Evolutionary conservation across 257 asterid species (phyloP), one percentile per base, ranked within the genome.

Genomic region (Solanum sitiens): DNA sequence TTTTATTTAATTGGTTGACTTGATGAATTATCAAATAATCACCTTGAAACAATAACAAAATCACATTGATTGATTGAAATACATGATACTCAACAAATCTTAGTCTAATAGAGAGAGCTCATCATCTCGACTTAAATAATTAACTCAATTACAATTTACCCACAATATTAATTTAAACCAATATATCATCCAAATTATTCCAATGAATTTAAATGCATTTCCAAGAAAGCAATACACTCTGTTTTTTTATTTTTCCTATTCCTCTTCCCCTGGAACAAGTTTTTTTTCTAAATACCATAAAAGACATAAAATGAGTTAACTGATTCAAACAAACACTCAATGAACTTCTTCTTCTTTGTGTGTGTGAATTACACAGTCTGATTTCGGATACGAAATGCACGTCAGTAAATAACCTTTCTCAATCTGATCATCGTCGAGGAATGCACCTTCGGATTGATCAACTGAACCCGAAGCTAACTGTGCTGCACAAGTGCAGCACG

Each of bases 401-500:
- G 93, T 90, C 18, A 91, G 90, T 1, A 90, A 33, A 12, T 86
- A 92, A 5, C 93, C 93, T 79, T 91, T 53, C 87, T 88, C 91
- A 87, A 89, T 88, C 47, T 91, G 92, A 13, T 88, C 89, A 7
- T 89, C 93, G 9, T 37, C 86, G 1, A 92, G 94, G 83, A 89
- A 89, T 18, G 93, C 85, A 15, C 93, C 93, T 18, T 91, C 93
- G 1, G 94, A 91, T 40, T 92, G 93, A 88, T 92, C 93, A 2
- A 91, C 93, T 7, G 74, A n/a, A 4, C 93, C 94, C 0, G 90
- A 75, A 25, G 63, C 88, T 4, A 90, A 11, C 30, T 88, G 86
- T 3, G 92, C 94, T 0, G 92, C 90, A 61, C 93, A 91, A 30
- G 93, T 89, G 3, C 91, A 83, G 89, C 94, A 92, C 7, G 94